phyloP scores from a whole-genome alignment of 2,329 filamentous ascomycete species.

The Cladosporium oxysporum region DNA sequence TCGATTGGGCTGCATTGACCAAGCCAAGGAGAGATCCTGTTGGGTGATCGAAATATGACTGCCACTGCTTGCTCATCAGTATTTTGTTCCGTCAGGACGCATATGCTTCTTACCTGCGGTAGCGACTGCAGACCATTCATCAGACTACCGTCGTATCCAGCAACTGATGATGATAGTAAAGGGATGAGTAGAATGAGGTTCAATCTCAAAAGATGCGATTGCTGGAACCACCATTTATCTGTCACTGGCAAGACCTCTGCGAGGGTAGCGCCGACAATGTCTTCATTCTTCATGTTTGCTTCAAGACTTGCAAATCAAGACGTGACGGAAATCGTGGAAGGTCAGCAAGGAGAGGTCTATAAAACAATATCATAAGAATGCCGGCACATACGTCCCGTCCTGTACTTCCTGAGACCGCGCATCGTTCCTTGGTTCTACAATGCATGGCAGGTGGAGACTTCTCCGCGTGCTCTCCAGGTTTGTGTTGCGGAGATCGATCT shows the following conservation, averaged over 20 bases:
- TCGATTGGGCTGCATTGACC: conserved; percentile 11
- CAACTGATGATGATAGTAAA: conserved; percentile 28
- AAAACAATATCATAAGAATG: background rate
- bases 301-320: background rate
- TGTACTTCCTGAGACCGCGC: background rate
- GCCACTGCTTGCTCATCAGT: conserved; percentile 24
- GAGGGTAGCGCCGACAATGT: conserved; percentile 35
- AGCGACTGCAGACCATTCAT: conserved; percentile 33
- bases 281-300: conserved; percentile 30
- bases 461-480: conserved; percentile 12
- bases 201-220: conserved; percentile 46
- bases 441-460: conserved; percentile 10
- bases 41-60: conserved; percentile 11
- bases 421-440: background rate
- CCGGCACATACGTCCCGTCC: background rate
- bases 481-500: conserved; percentile 3
- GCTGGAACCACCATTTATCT: conserved; percentile 45
- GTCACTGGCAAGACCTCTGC: conserved; percentile 46
- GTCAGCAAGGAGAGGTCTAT: background rate
- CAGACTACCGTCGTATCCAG: conserved; percentile 23
- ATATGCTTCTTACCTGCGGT: background rate
- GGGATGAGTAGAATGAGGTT: conserved; percentile 50
- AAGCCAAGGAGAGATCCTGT: conserved; percentile 6
- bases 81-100: no score
- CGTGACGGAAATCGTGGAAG: background rate